Percentiles rank a stretch among this genome's conserved stretches.
Evolutionary conservation across 495 filamentous ascomycete genomes (phyloP).

Genomic region (Pyrenopolyporus hunteri): DNA sequence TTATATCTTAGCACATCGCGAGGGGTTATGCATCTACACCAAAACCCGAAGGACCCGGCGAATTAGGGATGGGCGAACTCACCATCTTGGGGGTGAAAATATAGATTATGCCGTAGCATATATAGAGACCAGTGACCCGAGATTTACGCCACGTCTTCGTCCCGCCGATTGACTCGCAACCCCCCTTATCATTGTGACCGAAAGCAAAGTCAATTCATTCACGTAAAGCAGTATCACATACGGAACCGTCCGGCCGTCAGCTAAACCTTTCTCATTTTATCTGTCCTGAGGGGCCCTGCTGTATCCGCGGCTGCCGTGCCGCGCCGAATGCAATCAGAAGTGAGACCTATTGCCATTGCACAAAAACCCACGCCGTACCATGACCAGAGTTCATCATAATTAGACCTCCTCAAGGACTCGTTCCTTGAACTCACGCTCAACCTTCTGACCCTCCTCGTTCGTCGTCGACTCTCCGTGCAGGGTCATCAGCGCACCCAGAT

Average conservation of each 20-base stretch:
- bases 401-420: slow-evolving; percentile 90
- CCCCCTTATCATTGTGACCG: no score
- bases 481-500: slow-evolving; percentile 91
- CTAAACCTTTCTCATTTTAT: slow-evolving; percentile 44
- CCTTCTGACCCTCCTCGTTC: slow-evolving; percentile 97
- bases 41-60: no score
- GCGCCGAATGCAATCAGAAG: slow-evolving; percentile 64
- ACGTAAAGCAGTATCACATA: slow-evolving; percentile 9
- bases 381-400: slow-evolving; percentile 54
- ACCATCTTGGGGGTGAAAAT: no score
- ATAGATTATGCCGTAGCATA: no score
- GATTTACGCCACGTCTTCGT: no score
- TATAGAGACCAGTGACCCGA: no score
- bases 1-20: no score
- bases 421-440: slow-evolving; percentile 99
- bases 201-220: background rate
- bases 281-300: slow-evolving; percentile 44
- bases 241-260: slow-evolving; percentile 29
- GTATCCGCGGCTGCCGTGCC: slow-evolving; percentile 58
- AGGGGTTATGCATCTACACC: no score
- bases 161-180: no score
- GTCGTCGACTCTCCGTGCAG: slow-evolving; percentile 96
- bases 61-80: no score
- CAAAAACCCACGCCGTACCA: slow-evolving; percentile 58
- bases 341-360: slow-evolving; percentile 59